Conservation (phyloP, 148 eudicot species). For the Pharnaceum exiguum region DNA sequence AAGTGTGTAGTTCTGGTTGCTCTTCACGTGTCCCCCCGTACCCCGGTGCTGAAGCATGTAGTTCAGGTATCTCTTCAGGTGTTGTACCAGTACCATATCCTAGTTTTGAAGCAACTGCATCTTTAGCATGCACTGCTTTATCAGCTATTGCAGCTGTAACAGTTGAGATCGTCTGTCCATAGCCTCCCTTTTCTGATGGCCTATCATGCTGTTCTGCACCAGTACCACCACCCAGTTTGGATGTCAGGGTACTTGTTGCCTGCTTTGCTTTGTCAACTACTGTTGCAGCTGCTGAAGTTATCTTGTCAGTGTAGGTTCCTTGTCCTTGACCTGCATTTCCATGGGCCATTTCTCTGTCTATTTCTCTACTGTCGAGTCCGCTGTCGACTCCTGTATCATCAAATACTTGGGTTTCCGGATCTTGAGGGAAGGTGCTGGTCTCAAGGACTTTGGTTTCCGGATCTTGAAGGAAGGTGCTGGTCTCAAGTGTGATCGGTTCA, state of each 20-base stretch:
- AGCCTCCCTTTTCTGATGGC: slow-evolving; percentile 14
- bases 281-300: slow-evolving; percentile 23
- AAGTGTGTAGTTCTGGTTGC: not conserved
- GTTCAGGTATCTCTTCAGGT: not conserved
- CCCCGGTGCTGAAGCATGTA: slow-evolving; percentile 36
- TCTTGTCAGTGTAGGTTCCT: slow-evolving; percentile 19
- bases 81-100: slow-evolving; percentile 31
- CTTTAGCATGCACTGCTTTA: slow-evolving; percentile 35
- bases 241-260: slow-evolving; percentile 21
- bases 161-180: slow-evolving; percentile 28
- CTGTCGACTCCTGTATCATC: too few species aligned
- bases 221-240: slow-evolving; percentile 19
- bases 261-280: slow-evolving; percentile 23
- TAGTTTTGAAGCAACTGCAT: slow-evolving; percentile 36
- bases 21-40: slow-evolving; percentile 16
- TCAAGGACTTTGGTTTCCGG: slow-evolving; percentile 15
- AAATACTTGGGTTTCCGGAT: slow-evolving; percentile 9
- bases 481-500: slow-evolving; percentile 19
- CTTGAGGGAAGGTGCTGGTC: not conserved
- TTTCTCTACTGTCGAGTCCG: too few species aligned
- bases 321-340: slow-evolving; percentile 5
- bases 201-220: not conserved
- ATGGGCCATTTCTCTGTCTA: not conserved
- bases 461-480: not conserved
- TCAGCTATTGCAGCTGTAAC: slow-evolving; percentile 28